These are phyloP conservation scores for Medicago lupulina DNA, from an alignment of 306 rosid species.

Conservation along the genomic window DNA sequence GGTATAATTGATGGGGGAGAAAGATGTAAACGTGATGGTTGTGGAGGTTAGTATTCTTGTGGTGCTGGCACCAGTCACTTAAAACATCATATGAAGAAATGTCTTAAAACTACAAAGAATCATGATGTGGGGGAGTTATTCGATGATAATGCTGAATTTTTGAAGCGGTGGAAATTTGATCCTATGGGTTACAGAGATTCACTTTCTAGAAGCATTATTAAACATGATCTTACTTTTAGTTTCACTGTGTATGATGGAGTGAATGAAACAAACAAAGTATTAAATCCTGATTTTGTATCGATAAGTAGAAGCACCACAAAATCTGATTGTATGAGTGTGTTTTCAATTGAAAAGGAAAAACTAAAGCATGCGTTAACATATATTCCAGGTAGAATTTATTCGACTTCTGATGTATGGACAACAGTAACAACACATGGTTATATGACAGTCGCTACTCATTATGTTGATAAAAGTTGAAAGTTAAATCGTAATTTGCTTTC, in stretches of 20 bases:
- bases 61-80: background rate
- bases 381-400: background rate
- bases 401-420: background rate
- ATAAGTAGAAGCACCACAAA: no score
- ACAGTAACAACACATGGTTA: background rate
- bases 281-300: background rate
- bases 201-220: background rate
- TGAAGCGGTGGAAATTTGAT: constrained; percentile 5
- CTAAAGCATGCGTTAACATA: background rate
- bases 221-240: background rate
- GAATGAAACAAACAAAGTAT: background rate
- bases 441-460: background rate
- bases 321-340: background rate
- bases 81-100: background rate
- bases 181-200: background rate
- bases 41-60: background rate
- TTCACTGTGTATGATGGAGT: background rate
- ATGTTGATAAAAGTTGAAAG: background rate
- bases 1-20: background rate
- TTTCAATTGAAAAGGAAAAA: background rate
- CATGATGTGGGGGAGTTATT: background rate
- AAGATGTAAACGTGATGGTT: background rate
- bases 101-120: background rate
- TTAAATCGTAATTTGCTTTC: constrained; percentile 2
- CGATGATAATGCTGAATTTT: background rate